Evolutionary conservation across 768 basidiomycete species (phyloP).

Genomic region (Amanita fuliginea): DNA sequence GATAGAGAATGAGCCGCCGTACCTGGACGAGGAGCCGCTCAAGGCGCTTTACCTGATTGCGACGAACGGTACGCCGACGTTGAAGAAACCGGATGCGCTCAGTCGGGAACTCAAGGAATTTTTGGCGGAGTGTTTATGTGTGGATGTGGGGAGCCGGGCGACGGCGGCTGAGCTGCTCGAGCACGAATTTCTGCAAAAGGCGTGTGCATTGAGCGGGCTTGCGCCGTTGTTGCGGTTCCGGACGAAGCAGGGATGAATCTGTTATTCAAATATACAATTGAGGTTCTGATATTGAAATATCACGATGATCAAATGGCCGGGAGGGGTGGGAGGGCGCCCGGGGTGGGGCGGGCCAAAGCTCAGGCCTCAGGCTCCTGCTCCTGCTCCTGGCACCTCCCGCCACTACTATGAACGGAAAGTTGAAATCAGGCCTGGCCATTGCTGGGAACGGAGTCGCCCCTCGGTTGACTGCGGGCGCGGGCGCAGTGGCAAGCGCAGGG

Average conservation of each 20-base stretch:
- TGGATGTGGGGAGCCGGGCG: slow-evolving; percentile 89
- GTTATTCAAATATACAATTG: too few species aligned
- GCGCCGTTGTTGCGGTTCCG: slow-evolving; percentile 80
- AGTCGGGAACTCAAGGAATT: slow-evolving; percentile 93
- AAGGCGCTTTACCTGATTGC: slow-evolving; percentile 94
- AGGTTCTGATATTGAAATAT: too few species aligned
- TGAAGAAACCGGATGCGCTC: slow-evolving; percentile 91
- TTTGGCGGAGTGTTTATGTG: slow-evolving; percentile 95
- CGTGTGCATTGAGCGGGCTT: slow-evolving; percentile 72
- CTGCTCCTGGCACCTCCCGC: too few species aligned
- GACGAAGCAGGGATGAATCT: slow-evolving; percentile 35
- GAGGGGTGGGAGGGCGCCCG: too few species aligned
- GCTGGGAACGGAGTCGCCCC: too few species aligned
- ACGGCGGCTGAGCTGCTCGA: slow-evolving; percentile 79
- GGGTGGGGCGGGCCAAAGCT: too few species aligned
- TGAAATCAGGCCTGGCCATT: too few species aligned
- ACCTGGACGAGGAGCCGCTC: slow-evolving; percentile 89
- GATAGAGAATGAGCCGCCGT: slow-evolving; percentile 97
- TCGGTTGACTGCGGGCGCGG: too few species aligned
- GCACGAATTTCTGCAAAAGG: slow-evolving; percentile 93
- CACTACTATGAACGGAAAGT: too few species aligned
- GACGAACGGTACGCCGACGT: slow-evolving; percentile 95
- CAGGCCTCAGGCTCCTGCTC: too few species aligned
- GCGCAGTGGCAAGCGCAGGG: too few species aligned
- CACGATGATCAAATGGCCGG: too few species aligned